Evolutionary conservation across 1,284 basidiomycete genomes (phyloP).

Genomic region (Fomitopsis palustris): DNA sequence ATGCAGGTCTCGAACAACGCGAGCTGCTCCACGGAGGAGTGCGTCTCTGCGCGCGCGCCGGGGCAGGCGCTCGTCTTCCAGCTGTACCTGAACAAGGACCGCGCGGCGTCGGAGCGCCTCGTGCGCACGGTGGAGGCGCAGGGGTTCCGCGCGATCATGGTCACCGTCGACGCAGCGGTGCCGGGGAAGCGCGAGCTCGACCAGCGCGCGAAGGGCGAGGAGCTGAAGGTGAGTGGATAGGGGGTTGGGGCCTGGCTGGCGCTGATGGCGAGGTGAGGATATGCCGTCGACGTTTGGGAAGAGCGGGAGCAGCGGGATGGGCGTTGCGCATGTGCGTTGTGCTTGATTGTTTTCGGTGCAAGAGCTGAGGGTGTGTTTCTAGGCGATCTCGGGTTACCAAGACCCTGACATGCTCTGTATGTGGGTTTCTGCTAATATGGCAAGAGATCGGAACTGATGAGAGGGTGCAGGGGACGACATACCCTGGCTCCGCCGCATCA

Average conservation of each 20-base stretch:
- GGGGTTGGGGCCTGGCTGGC: conserved; percentile 17
- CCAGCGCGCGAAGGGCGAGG: conserved; percentile 56
- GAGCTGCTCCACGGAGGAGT: conserved; percentile 53
- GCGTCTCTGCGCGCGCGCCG: conserved; percentile 43
- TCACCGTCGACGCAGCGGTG: conserved; percentile 89
- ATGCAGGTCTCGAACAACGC: conserved; percentile 48
- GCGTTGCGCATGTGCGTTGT: conserved; percentile 40
- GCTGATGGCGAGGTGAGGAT: conserved; percentile 3
- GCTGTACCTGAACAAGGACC: conserved; percentile 57
- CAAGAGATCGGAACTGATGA: conserved; percentile 36
- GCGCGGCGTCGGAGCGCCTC: conserved; percentile 53
- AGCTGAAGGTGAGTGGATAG: conserved; percentile 29
- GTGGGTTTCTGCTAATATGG: conserved; percentile 49
- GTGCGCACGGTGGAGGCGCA: conserved; percentile 68
- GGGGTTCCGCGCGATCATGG: conserved; percentile 83
- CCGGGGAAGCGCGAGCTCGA: conserved; percentile 87
- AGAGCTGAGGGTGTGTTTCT: not conserved
- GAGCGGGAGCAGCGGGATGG: conserved; percentile 29
- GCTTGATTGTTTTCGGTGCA: not conserved
- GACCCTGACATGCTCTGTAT: conserved; percentile 57
- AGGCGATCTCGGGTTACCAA: conserved; percentile 41
- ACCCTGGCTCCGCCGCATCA: conserved; percentile 73
- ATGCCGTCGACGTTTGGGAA: conserved; percentile 40
- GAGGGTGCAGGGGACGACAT: conserved; percentile 37
- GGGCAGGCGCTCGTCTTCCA: conserved; percentile 52